Evolutionary conservation across 345 rosid genomes (phyloP).

Genomic region (Populus tremula): DNA sequence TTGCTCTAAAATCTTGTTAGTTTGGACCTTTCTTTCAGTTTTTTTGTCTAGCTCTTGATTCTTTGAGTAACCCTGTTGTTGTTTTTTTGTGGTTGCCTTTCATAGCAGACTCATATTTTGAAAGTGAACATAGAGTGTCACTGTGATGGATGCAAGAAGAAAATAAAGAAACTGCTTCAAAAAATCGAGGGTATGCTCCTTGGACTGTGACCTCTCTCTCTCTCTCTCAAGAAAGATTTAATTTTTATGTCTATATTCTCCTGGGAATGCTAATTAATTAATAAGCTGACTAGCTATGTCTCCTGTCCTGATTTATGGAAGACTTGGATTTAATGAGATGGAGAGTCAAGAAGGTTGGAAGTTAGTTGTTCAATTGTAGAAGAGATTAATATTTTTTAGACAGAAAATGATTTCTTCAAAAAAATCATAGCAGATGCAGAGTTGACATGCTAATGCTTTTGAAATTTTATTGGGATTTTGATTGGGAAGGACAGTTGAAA

Average conservation of each 20-base stretch:
- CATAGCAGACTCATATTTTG: constrained; percentile 73
- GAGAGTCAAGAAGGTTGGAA: not conserved
- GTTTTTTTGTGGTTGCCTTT: constrained; percentile 6
- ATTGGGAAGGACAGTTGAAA: not conserved
- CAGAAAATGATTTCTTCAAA: not conserved
- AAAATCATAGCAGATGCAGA: not conserved
- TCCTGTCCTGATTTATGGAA: not conserved
- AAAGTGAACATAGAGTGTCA: constrained; percentile 70
- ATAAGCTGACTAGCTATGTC: not conserved
- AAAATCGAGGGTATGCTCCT: constrained; percentile 67
- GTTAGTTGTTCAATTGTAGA: not conserved
- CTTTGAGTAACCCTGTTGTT: not conserved
- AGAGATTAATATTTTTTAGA: not conserved
- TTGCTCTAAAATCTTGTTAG: not conserved
- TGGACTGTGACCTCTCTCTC: not conserved
- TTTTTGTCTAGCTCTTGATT: not conserved
- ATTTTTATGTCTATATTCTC: not conserved
- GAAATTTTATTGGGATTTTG: not conserved
- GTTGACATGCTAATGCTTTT: not conserved
- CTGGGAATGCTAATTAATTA: not conserved
- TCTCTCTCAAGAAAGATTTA: not conserved
- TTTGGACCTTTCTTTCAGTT: constrained; percentile 1
- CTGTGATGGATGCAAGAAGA: constrained; percentile 92
- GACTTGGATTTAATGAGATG: not conserved
- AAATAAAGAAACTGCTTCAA: constrained; percentile 69